These are phyloP conservation scores for Heliamphora ciliata DNA, from an alignment of 179 eudicot genomes.

Conservation along the genomic window DNA sequence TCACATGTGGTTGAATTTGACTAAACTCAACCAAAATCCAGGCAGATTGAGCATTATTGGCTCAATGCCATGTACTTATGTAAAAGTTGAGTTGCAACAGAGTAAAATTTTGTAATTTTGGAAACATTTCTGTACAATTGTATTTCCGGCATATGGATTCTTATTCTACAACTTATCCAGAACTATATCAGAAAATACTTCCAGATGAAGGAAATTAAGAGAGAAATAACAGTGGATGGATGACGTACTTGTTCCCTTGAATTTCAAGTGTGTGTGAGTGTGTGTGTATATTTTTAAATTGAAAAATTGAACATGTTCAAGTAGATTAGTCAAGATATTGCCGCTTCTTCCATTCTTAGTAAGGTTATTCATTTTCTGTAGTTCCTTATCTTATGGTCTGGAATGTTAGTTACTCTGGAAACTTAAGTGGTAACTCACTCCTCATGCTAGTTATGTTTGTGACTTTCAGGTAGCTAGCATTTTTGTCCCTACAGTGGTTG, in stretches of 20 bases:
- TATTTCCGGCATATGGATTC: background rate
- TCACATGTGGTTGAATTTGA: background rate
- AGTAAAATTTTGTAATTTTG: background rate
- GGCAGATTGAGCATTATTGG: background rate
- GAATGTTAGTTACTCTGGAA: background rate
- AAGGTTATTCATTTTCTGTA: background rate
- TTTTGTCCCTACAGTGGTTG: slow-evolving; percentile 83
- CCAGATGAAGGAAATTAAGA: background rate
- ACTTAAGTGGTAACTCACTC: slow-evolving; percentile 6
- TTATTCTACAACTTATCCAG: background rate
- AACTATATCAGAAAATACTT: background rate
- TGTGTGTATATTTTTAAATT: no score
- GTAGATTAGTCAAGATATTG: background rate
- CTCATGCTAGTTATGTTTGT: slow-evolving; percentile 9
- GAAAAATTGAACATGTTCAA: background rate
- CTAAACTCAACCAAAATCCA: background rate
- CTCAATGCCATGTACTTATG: background rate
- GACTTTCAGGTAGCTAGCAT: slow-evolving; percentile 75
- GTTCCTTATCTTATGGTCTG: background rate
- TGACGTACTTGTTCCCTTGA: background rate
- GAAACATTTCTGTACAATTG: background rate
- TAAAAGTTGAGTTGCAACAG: background rate
- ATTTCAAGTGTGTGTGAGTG: no score
- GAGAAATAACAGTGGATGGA: background rate
- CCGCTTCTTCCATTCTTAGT: background rate